Percentiles rank a stretch among this genome's conserved stretches.
These are phyloP conservation scores for Rosa rugosa DNA, from an alignment of 306 rosid species.

Conservation along the genomic window DNA sequence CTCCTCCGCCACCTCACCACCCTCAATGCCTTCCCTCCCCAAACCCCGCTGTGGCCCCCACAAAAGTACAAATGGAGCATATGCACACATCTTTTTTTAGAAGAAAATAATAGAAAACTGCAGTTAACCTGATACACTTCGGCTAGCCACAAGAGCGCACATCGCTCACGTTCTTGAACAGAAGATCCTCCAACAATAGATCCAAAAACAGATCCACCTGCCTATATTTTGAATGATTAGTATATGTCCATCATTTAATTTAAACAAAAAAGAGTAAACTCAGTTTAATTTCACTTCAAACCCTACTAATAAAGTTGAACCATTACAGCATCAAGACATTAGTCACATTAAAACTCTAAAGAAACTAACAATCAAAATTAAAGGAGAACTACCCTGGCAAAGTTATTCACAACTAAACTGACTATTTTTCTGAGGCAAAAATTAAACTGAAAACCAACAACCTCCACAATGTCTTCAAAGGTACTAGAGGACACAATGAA, in stretches of 20 bases:
- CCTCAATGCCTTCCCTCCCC: slow-evolving; percentile 10
- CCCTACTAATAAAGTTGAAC: not conserved
- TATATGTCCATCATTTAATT: slow-evolving; percentile 1
- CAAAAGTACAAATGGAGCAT: not conserved
- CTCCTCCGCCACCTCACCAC: not conserved
- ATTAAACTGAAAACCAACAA: not conserved
- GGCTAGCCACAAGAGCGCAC: slow-evolving; percentile 74
- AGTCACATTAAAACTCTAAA: not conserved
- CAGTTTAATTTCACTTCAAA: not conserved
- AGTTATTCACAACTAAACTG: not conserved
- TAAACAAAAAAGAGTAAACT: not conserved
- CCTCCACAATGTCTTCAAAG: not conserved
- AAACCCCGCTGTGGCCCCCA: no score
- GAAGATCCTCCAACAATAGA: slow-evolving; percentile 85
- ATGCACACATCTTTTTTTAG: not conserved
- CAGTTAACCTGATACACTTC: slow-evolving; percentile 77
- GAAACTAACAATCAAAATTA: not conserved
- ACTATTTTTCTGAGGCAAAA: not conserved
- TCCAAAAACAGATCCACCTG: slow-evolving; percentile 71
- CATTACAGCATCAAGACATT: not conserved
- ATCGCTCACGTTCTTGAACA: slow-evolving; percentile 73
- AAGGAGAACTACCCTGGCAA: not conserved
- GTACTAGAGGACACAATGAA: not conserved
- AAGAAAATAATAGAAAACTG: not conserved
- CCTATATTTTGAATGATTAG: slow-evolving; percentile 47